Percentiles rank a stretch among this genome's conserved stretches.
phyloP scores from a whole-genome alignment of 2,329 filamentous ascomycete genomes.

The Bretziella fagacearum region DNA sequence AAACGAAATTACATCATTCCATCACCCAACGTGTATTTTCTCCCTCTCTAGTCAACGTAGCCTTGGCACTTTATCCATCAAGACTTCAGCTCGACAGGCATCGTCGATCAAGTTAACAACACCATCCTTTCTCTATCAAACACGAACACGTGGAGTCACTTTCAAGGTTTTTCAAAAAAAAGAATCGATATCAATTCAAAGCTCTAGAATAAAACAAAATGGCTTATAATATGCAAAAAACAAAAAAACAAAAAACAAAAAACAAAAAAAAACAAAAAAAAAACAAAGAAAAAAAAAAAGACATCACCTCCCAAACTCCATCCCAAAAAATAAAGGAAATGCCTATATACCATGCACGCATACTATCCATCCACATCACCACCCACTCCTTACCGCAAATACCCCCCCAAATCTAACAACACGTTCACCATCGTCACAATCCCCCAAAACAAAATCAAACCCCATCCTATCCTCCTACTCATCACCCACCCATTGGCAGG shows the following conservation, averaged over 20 bases:
- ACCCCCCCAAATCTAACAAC: constrained; percentile 52
- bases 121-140: no score
- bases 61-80: not conserved
- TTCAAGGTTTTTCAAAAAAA: no score
- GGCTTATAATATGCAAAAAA: not conserved
- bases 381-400: constrained; percentile 24
- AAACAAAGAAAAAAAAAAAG: not conserved
- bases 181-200: no score
- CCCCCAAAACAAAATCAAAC: constrained; percentile 63
- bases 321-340: not conserved
- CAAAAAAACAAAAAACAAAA: not conserved
- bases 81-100: not conserved
- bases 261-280: not conserved
- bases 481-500: constrained; percentile 77
- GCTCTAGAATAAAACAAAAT: not conserved
- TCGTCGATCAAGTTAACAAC: no score
- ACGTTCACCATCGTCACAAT: constrained; percentile 70
- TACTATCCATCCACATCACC: constrained; percentile 16
- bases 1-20: no score
- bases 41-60: no score
- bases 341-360: not conserved
- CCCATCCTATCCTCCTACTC: constrained; percentile 65
- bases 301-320: not conserved
- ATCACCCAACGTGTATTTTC: no score
- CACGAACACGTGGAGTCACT: not conserved